Evolutionary conservation across 345 rosid species (phyloP).

Genomic region (Salix purpurea): DNA sequence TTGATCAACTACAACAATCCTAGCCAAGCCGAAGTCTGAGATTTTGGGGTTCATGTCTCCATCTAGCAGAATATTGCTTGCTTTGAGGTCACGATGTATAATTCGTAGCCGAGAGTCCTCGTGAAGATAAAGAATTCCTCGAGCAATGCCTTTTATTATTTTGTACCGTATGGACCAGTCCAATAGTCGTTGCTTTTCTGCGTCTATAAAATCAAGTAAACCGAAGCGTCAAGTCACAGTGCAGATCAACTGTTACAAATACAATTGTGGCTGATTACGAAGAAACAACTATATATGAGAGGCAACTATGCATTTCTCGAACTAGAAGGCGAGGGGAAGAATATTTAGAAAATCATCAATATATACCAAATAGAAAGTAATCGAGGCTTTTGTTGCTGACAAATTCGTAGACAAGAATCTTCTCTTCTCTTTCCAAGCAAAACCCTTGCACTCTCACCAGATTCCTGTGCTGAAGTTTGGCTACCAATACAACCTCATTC

Average conservation of each 20-base stretch:
- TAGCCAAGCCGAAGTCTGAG: slow-evolving; percentile 30
- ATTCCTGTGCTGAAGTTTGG: slow-evolving; percentile 50
- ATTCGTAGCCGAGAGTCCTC: slow-evolving; percentile 16
- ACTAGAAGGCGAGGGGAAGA: not conserved
- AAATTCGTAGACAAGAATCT: slow-evolving; percentile 46
- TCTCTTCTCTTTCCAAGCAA: slow-evolving; percentile 44
- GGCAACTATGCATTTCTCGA: too few species aligned
- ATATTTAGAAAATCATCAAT: not conserved
- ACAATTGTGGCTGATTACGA: too few species aligned
- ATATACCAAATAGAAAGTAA: slow-evolving; percentile 30
- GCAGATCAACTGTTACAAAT: not conserved
- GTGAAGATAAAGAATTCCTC: slow-evolving; percentile 25
- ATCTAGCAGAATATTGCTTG: slow-evolving; percentile 19
- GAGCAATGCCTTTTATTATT: slow-evolving; percentile 21
- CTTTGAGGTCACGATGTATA: slow-evolving; percentile 27
- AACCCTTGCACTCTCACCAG: slow-evolving; percentile 43
- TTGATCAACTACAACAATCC: slow-evolving; percentile 21
- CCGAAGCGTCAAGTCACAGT: not conserved
- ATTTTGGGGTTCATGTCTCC: slow-evolving; percentile 22
- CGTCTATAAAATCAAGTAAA: not conserved
- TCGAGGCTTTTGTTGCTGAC: slow-evolving; percentile 50
- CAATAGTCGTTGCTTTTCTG: not conserved
- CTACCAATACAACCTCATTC: slow-evolving; percentile 43
- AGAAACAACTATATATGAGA: not conserved
- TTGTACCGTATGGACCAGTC: slow-evolving; percentile 21